A percentile compares a stretch with the other conserved stretches of the same genome.
Evolutionary conservation across 352 stramenopile genomes (phyloP).

Genomic region (Thalassiosira sp.): DNA sequence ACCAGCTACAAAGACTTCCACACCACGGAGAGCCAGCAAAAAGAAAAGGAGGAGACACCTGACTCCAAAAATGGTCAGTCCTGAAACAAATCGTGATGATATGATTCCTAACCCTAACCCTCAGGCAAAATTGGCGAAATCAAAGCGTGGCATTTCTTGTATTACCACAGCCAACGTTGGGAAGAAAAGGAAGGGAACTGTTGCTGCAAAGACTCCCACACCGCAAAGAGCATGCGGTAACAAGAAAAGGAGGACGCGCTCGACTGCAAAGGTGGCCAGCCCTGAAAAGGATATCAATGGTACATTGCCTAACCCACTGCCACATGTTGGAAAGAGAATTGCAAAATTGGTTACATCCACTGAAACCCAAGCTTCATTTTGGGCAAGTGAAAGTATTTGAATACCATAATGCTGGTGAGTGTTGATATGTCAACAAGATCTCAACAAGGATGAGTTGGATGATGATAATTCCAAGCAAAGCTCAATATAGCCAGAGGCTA

Average conservation of each 20-base stretch:
- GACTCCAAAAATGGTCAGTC: too few species aligned
- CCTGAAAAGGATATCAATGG: background rate
- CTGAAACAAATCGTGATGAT: too few species aligned
- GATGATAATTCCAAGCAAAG: background rate
- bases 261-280: background rate
- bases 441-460: background rate
- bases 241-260: background rate
- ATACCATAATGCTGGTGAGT: background rate
- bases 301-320: background rate
- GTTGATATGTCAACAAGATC: background rate
- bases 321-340: background rate
- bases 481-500: background rate
- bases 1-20: background rate
- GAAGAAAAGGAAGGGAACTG: background rate
- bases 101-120: too few species aligned
- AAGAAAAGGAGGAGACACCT: too few species aligned
- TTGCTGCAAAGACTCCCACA: background rate
- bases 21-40: conserved; percentile 2
- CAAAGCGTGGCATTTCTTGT: too few species aligned
- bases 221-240: background rate
- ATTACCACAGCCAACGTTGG: too few species aligned
- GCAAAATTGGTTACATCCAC: background rate
- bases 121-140: too few species aligned
- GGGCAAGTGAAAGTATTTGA: background rate
- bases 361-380: background rate